A percentile compares a stretch with the other conserved stretches of the same genome.
phyloP scores from a whole-genome alignment of 805 yeast genomes.

The Lipomyces anomalus region DNA sequence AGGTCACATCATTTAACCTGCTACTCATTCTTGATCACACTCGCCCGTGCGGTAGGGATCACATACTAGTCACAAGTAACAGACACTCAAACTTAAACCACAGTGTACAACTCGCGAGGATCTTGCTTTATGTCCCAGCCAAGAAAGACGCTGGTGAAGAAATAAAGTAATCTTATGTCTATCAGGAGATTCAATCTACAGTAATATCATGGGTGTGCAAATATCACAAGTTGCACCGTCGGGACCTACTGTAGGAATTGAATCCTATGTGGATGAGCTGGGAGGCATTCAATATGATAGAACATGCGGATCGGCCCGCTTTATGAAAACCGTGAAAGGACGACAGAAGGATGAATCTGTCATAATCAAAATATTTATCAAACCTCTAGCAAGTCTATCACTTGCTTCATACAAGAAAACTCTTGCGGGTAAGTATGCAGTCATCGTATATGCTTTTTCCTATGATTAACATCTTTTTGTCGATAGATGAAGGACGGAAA shows the following conservation, averaged over 20 bases:
- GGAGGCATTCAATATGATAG: slow-evolving; percentile 68
- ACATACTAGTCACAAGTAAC: too few species aligned
- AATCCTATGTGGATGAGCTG: slow-evolving; percentile 80
- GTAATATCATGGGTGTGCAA: slow-evolving; percentile 90
- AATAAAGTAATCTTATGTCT: too few species aligned
- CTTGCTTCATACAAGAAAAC: slow-evolving; percentile 13
- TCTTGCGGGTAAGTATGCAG: slow-evolving; percentile 23
- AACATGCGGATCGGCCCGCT: slow-evolving; percentile 73
- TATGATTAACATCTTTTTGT: slow-evolving; percentile 3
- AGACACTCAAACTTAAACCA: too few species aligned
- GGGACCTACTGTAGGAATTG: slow-evolving; percentile 84
- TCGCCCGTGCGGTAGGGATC: too few species aligned
- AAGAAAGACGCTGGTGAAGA: too few species aligned
- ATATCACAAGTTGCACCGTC: slow-evolving; percentile 82
- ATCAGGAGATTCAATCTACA: too few species aligned
- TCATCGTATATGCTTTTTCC: slow-evolving; percentile 10
- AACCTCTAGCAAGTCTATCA: slow-evolving; percentile 43
- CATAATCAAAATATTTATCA: slow-evolving; percentile 76
- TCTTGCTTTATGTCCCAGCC: too few species aligned
- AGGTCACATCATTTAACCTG: too few species aligned
- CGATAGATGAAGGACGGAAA: slow-evolving; percentile 36
- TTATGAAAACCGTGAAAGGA: slow-evolving; percentile 80
- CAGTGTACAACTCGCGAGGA: too few species aligned
- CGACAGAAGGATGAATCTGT: slow-evolving; percentile 65
- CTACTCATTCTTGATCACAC: too few species aligned